phyloP scores from a whole-genome alignment of 2,329 filamentous ascomycete genomes.

The Ustilaginoidea virens region DNA sequence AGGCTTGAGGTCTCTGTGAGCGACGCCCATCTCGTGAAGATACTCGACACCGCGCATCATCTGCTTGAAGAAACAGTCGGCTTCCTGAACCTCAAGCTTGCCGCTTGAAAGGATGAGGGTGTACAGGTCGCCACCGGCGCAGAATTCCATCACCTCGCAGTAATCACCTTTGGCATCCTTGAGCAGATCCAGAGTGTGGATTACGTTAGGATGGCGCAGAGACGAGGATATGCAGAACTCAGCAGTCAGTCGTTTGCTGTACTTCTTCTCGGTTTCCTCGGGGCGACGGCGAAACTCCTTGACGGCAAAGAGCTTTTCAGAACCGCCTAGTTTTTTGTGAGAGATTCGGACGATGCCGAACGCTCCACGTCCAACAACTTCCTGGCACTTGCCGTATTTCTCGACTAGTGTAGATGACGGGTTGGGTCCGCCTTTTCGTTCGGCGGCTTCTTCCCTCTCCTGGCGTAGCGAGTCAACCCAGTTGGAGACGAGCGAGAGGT shows the following conservation, averaged over 20 bases:
- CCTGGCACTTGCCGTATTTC: slow-evolving; percentile 97
- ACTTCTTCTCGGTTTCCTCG: slow-evolving; percentile 91
- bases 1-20: slow-evolving; percentile 90
- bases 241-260: slow-evolving; percentile 90
- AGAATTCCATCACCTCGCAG: slow-evolving; percentile 99
- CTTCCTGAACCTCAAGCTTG: slow-evolving; percentile 82
- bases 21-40: slow-evolving; percentile 98
- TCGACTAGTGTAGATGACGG: slow-evolving; percentile 64
- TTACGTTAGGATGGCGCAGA: slow-evolving; percentile 91
- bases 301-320: slow-evolving; percentile 88
- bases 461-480: slow-evolving; percentile 91
- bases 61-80: slow-evolving; percentile 98
- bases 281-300: slow-evolving; percentile 94
- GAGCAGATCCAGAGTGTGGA: slow-evolving; percentile 88
- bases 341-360: slow-evolving; percentile 97
- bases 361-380: slow-evolving; percentile 87
- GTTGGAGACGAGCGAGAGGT: slow-evolving; percentile 81
- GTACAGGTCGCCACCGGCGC: slow-evolving; percentile 89
- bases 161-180: slow-evolving; percentile 95
- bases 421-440: slow-evolving; percentile 64
- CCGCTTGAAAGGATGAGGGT: slow-evolving; percentile 81
- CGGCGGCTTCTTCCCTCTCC: slow-evolving; percentile 72
- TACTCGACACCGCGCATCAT: slow-evolving; percentile 98
- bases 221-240: slow-evolving; percentile 98
- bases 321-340: slow-evolving; percentile 79